Base-by-base conservation (phyloP, 306 rosid species). In the Gastrolobium villosum region DNA sequence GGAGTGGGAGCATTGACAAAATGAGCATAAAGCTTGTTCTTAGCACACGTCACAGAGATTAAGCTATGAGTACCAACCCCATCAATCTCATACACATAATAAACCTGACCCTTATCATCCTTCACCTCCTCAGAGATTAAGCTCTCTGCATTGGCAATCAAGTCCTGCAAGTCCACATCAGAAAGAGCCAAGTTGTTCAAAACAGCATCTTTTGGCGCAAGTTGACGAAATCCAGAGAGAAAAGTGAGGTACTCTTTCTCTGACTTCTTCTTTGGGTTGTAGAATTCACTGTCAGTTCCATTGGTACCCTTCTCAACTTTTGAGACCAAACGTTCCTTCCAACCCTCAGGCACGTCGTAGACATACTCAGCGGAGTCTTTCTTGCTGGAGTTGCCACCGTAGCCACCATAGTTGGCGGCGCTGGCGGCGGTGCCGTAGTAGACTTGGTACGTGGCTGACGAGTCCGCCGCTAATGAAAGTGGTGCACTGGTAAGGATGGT, bases 351-450 rank as follows among this genome's bases (percentile, higher is more conserved):
- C 5, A 92, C 97, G 43, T 95, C 99, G 30, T 89, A 88, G 13
- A 95, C 70, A 43, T 95, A 91, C 80, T 95, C 99, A 0, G 98
- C 95, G 0, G 99, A 88, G 78, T 90, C 91, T 65, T 90, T 84
- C 82, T 92, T 94, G 92, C 15, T 83, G 14, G 97, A 83, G 75
- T 94, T 94, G 0, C 97, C 97, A 1, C 96, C 96, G 53, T 85
- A 89, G 7, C 99, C 95, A 0, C 99, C 99, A 76, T 94, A 92
- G 61, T 92, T 94, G 65, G 97, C 82, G 0, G 97, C 97, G 40
- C 97, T 95, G 39, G 99, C 95, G 7, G 97, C 97, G 1, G 99
- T 95, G 46, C 98, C 96, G 41, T 95, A 95, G 86, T 91, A 95
- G 61, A 95, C 4, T 15, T 77, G 87, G 88, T 85, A 95, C n/a